A percentile compares a stretch with the other conserved stretches of the same genome.
Conservation (phyloP, 805 yeast genomes). For the Yarrowia osloensis region DNA sequence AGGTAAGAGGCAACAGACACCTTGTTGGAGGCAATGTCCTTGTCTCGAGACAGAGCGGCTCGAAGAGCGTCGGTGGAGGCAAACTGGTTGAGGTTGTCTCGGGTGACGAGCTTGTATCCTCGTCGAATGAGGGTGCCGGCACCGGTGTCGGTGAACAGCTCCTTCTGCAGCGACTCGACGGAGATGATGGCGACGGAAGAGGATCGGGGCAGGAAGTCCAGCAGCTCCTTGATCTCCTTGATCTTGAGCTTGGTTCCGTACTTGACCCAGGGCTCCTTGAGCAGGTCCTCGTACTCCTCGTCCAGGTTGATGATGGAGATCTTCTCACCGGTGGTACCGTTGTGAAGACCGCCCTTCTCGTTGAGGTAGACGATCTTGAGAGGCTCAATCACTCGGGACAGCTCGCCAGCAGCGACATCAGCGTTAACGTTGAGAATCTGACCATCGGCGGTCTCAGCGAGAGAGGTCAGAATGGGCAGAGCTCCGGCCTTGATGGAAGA, state of each 20-base stretch:
- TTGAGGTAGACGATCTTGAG: conserved; percentile 92
- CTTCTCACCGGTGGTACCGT: conserved; percentile 89
- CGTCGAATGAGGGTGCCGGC: conserved; percentile 98
- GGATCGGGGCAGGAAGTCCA: conserved; percentile 92
- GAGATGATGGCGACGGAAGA: conserved; percentile 97
- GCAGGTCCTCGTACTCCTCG: conserved; percentile 83
- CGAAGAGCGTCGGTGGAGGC: conserved; percentile 62
- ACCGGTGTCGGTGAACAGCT: conserved; percentile 96
- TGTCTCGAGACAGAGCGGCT: conserved; percentile 73
- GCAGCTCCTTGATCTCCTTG: conserved; percentile 91
- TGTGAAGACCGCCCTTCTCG: conserved; percentile 96
- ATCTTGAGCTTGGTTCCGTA: conserved; percentile 97
- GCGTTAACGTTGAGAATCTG: conserved; percentile 97
- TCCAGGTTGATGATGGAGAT: conserved; percentile 89
- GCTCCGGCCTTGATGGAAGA: conserved; percentile 96
- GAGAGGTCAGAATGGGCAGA: conserved; percentile 90
- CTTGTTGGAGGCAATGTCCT: conserved; percentile 68
- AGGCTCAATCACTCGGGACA: conserved; percentile 96
- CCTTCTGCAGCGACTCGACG: conserved; percentile 93
- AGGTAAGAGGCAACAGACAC: conserved; percentile 80
- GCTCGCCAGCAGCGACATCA: conserved; percentile 98
- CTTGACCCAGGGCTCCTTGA: conserved; percentile 97
- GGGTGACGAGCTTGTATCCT: conserved; percentile 78
- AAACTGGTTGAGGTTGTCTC: conserved; percentile 70
- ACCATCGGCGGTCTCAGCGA: conserved; percentile 96